Base-by-base conservation (phyloP, 306 rosid species). In the Glycine tomentella region DNA sequence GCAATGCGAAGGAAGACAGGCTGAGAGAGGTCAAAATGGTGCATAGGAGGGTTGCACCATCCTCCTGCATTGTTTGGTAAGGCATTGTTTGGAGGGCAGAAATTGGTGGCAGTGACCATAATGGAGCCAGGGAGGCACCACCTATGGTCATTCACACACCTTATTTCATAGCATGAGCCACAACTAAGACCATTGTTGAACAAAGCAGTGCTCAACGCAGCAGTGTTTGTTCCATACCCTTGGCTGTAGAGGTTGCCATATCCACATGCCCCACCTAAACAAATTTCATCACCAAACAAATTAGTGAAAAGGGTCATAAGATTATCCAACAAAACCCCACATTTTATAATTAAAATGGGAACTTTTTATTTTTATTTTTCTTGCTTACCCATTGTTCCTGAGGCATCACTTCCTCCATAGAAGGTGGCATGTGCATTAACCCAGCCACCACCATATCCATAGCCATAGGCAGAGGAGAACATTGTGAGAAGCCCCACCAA, bases 221-320 rank as follows among this genome's bases (percentile, higher is more conserved):
- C 99, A 11, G 99, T 95, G 87, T 95, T 93, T 42, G 99, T 95
- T 76, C 99, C 99, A 82, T 95, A 95, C 42, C 99, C 99, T 61
- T 95, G 99, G 78, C 99, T 95, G 72, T 95, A 95, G 13, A 95
- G 89, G 70, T 95, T 95, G 8, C 99, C 99, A 83, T 95, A 95
- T 12, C 99, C 99, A 89, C 99, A 95, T 72, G 99, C 99, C 14
- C 99, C 99, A 61, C 99, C 99, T 95, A 25, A 17, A 72, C 33
- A 85, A 3, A 38, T 38, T 38, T 4, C 40, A 36, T 36, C 40
- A 36, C 40, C 45, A 42, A 42, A 25, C 31, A 42, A 34, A 3
- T 31, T 44, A 11, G 40, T 4, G 0, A 16, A 53, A 62, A 11
- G 68, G 9, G 68, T 31, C n/a, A 50, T 42, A 6, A 42, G 46